Evolutionary conservation across 2,329 filamentous ascomycete species (phyloP).

Genomic region (Apiospora malaysiana): DNA sequence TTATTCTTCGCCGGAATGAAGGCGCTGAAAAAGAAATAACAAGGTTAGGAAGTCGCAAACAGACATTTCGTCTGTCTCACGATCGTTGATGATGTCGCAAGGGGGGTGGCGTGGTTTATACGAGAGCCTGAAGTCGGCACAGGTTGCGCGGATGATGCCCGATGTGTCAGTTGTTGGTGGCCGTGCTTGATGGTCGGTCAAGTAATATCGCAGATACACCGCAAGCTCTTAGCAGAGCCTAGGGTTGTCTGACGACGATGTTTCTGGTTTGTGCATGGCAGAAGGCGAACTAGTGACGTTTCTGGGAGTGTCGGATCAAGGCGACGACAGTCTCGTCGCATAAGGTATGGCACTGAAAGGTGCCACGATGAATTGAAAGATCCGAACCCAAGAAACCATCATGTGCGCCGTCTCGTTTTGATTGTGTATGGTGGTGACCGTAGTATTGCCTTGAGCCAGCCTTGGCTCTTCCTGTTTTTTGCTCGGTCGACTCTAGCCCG

Average conservation of each 20-base stretch:
- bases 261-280: not conserved
- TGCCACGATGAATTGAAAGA: constrained; percentile 17
- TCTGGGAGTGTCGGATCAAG: not conserved
- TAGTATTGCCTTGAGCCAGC: not conserved
- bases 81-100: not conserved
- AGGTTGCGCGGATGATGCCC: not conserved
- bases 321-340: constrained; percentile 1
- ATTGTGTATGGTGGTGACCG: not conserved
- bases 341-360: not conserved
- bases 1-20: not conserved
- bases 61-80: not conserved
- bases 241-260: not conserved
- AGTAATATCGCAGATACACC: not conserved
- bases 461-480: not conserved
- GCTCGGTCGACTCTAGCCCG: not conserved
- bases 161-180: not conserved
- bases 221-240: not conserved
- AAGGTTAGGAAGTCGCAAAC: not conserved
- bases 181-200: not conserved
- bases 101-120: not conserved
- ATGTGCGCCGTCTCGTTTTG: not conserved
- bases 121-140: not conserved
- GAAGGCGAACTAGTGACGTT: not conserved
- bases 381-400: not conserved
- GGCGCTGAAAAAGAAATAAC: not conserved